A percentile compares a stretch with the other conserved stretches of the same genome.
Conservation (phyloP, 2,329 filamentous ascomycete species). For the Cercospora sp. region DNA sequence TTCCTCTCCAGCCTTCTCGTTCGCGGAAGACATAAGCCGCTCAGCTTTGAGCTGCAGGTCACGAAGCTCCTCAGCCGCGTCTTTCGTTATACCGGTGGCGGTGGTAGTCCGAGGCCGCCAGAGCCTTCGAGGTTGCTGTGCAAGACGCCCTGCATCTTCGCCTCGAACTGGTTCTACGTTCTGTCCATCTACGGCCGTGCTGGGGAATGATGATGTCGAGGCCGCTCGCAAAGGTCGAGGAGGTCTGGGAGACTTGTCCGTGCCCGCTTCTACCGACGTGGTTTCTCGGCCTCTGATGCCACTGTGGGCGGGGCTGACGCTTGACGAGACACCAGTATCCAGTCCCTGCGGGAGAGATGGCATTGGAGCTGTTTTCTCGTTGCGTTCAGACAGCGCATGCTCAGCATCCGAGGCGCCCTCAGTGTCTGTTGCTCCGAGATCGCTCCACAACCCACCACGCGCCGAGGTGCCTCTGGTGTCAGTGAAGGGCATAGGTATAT, state of each 20-base stretch:
- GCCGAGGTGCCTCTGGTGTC: constrained; percentile 75
- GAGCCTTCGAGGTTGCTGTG: constrained; percentile 18
- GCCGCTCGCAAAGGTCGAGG: constrained; percentile 34
- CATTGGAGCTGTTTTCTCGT: constrained; percentile 33
- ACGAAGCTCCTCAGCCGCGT: constrained; percentile 36
- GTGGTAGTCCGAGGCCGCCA: constrained; percentile 25
- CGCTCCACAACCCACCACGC: constrained; percentile 79
- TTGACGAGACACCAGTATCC: constrained; percentile 24
- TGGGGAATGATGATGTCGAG: constrained; percentile 33
- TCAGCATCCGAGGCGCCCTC: constrained; percentile 5
- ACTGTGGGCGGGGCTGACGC: constrained; percentile 23
- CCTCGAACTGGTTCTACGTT: constrained; percentile 33
- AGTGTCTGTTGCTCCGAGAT: constrained; percentile 40
- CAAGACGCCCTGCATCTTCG: constrained; percentile 27
- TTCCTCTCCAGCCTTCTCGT: not conserved
- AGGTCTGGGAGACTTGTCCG: constrained; percentile 11
- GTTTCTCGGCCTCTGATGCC: constrained; percentile 16
- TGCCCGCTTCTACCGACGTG: constrained; percentile 16
- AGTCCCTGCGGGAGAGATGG: constrained; percentile 23
- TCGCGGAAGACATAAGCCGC: not conserved
- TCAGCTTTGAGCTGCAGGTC: constrained; percentile 32
- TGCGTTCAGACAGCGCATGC: constrained; percentile 17
- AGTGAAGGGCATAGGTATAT: constrained; percentile 74
- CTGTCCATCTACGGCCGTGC: constrained; percentile 35
- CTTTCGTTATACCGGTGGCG: constrained; percentile 25